Base-by-base conservation (phyloP, 2,329 filamentous ascomycete genomes). In the Fusarium circinatum region DNA sequence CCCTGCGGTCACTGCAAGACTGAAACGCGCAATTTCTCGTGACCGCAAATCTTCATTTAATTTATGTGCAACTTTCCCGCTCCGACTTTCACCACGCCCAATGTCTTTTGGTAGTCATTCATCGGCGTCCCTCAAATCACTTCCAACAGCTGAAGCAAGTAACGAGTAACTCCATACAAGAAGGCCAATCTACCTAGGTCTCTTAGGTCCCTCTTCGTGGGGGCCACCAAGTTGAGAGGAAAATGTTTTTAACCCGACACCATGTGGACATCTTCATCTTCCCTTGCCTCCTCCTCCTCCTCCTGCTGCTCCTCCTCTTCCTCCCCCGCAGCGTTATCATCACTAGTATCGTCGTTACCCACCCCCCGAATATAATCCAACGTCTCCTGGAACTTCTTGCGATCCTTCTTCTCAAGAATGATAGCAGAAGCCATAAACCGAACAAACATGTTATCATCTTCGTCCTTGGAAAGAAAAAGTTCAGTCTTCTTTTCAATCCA, bases 211-310 rank as follows among this genome's bases (percentile, higher is more conserved):
- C n/a, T n/a, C n/a, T n/a, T n/a, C 24, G 8, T 26, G 17, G 42
- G 10, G 5, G 10, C 17, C 17, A 6, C 9, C 0, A 24, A 26
- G 8, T 12, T 13, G 11, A 13, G 0, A 26, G 11, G n/a, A 13
- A 13, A 8, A 11, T 4, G 42, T 4, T 26, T n/a, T 45, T 4
- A 45, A 1, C 20, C 42, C 24, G 24, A 7, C 17, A 8, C 15
- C 24, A 45, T 45, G 0, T 18, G 5, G 42, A 24, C 17, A 20
- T 45, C 42, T 4, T 41, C 39, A 10, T 41, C 39, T 38, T 18
- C 36, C 9, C 17, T 18, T 18, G 5, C 36, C 17, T 18, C 17
- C 36, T 1, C 1, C 15, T 3, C 11, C 10, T 8, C 6, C 22
- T 17, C 41, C 41, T 42, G 22, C 41, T 42, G 22, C 22, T 42